Conservation (phyloP, 148 eudicot species). For the Agrostemma githago region DNA sequence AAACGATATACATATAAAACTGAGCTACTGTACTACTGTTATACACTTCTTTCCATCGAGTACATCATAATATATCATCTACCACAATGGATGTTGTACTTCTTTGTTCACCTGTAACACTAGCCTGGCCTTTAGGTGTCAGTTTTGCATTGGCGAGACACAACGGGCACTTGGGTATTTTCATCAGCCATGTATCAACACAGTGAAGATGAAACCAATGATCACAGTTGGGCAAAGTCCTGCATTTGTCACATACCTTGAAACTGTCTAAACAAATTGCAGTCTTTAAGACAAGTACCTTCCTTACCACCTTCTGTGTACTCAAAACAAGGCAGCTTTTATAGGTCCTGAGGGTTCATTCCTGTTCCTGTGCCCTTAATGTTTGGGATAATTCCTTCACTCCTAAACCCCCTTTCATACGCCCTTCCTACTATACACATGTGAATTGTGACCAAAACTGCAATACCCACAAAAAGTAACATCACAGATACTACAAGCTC, state of each 20-base stretch:
- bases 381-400: conserved; percentile 12
- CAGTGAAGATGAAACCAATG: conserved; percentile 68
- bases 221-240: conserved; percentile 52
- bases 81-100: background rate
- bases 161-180: conserved; percentile 53
- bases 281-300: conserved; percentile 32
- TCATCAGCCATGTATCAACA: conserved; percentile 67
- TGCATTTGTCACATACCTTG: conserved; percentile 52
- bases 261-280: conserved; percentile 66
- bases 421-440: conserved; percentile 40
- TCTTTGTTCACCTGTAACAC: background rate
- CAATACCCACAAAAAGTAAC: conserved; percentile 34
- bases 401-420: conserved; percentile 25
- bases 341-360: conserved; percentile 45
- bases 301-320: conserved; percentile 31
- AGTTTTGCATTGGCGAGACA: conserved; percentile 42
- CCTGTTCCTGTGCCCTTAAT: conserved; percentile 30
- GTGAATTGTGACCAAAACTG: conserved; percentile 32
- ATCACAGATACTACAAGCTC: conserved; percentile 34
- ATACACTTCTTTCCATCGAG: background rate
- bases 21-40: too few relatives aligned
- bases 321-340: conserved; percentile 58
- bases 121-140: background rate
- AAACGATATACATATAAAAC: background rate
- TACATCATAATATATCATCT: conserved; percentile 1